Conservation (phyloP, 768 basidiomycete genomes). For the Lactarius sanguifluus region DNA sequence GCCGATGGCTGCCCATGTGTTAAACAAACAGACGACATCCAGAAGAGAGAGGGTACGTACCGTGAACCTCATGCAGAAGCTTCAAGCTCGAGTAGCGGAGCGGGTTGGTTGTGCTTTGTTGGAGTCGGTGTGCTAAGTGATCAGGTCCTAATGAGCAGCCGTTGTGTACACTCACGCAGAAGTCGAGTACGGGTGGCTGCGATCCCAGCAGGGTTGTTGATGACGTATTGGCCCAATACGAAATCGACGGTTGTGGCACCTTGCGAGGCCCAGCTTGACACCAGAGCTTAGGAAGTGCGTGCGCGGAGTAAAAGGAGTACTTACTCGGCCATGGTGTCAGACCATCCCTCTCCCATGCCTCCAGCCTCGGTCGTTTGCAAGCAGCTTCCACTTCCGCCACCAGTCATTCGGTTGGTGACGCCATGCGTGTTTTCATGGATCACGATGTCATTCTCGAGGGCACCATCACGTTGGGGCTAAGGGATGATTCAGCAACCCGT, state of each 20-base stretch:
- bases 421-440: conserved; percentile 47
- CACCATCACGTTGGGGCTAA: conserved; percentile 59
- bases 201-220: conserved; percentile 52
- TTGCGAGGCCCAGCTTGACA: conserved; percentile 39
- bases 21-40: background rate
- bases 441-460: conserved; percentile 59
- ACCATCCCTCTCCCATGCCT: conserved; percentile 75
- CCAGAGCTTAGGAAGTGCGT: conserved; percentile 14
- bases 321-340: conserved; percentile 42
- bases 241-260: conserved; percentile 39
- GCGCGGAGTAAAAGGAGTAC: background rate
- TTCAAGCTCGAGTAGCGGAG: conserved; percentile 44
- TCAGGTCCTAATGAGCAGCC: conserved; percentile 31
- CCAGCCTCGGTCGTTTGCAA: conserved; percentile 61
- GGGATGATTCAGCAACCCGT: background rate
- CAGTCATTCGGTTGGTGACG: conserved; percentile 45
- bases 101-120: conserved; percentile 39
- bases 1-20: conserved; percentile 44
- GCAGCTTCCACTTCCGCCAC: conserved; percentile 58
- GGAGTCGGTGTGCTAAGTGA: conserved; percentile 1
- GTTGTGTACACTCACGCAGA: conserved; percentile 40
- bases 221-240: conserved; percentile 54
- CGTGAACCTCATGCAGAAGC: conserved; percentile 46
- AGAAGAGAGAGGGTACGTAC: conserved; percentile 34
- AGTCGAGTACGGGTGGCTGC: conserved; percentile 59